phyloP scores from a whole-genome alignment of 208 protist genomes.

The Phytomonas sp. region DNA sequence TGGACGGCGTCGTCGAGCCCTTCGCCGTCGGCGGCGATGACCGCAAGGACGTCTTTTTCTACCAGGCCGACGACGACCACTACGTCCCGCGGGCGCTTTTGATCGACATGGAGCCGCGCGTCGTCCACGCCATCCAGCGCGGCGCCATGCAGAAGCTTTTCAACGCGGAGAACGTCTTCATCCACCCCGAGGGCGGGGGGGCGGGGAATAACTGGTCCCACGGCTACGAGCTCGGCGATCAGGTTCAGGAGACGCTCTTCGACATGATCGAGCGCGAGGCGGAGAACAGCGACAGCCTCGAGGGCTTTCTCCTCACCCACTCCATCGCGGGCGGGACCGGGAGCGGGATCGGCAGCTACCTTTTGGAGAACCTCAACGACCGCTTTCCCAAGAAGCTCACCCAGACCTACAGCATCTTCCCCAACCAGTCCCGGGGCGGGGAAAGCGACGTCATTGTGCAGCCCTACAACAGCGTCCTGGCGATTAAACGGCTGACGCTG shows the following conservation, averaged over 20 bases:
- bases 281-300: conserved; percentile 97
- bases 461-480: conserved; percentile 99
- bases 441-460: conserved; percentile 98
- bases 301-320: conserved; percentile 98
- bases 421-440: conserved; percentile 68
- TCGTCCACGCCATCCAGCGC: conserved; percentile 92
- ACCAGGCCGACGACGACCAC: conserved; percentile 99
- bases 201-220: conserved; percentile 99
- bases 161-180: conserved; percentile 99
- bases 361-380: conserved; percentile 98
- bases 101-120: conserved; percentile 98
- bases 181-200: conserved; percentile 92
- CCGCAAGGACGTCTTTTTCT: conserved; percentile 99
- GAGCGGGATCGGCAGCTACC: conserved; percentile 98
- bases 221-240: conserved; percentile 90
- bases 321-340: conserved; percentile 99
- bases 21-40: conserved; percentile 92
- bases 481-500: conserved; percentile 97
- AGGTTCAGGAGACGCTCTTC: conserved; percentile 91
- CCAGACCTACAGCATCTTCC: conserved; percentile 99
- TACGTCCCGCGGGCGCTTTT: conserved; percentile 99
- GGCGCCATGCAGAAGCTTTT: conserved; percentile 94
- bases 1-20: conserved; percentile 92
- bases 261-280: conserved; percentile 99
- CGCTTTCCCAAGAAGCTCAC: conserved; percentile 97